Evolutionary conservation across 495 filamentous ascomycete genomes (phyloP), one percentile per base, ranked within the genome.

Genomic region (Penicillium taxi): DNA sequence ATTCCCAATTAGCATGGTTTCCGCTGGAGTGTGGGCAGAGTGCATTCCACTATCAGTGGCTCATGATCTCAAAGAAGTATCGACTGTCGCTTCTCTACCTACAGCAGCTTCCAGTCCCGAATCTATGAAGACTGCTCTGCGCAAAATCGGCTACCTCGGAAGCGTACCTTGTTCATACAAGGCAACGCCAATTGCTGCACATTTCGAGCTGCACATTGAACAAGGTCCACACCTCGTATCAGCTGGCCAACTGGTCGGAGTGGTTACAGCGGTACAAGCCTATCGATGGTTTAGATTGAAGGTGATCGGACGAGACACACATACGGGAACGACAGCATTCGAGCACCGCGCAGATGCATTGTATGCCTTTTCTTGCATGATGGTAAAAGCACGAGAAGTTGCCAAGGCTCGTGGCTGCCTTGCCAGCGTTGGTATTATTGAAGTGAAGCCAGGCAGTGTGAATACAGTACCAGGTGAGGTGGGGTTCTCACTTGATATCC

Each of bases 151-250:
- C 8, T 88, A 85, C 41, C 61, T 86, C 2, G 84, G 83, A 23
- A 42, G 48, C 0, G 57, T 68, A 1, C 69, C 73, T 5, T 73
- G 74, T 11, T 77, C 69, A 30, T 69, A 81, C 52, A 64, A 72
- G 41, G 57, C 69, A 30, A 78, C 73, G 9, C 82, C 81, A 0
- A 77, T 89, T 64, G 85, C 75, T 12, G 84, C 84, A 1, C 83
- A 88, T 53, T 89, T 89, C 56, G 84, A 91, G 52, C 63, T 88
- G 3, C 84, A 89, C 48, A 88, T 90, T 37, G 84, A 90, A 50
- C 84, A 90, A 58, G 83, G 82, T 0, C 82, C 82, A 11, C 74
- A 81, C 26, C 69, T 90, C 2, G 73, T 85, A 35, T 59, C 64
- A 2, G 67, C 73, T 15, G 58, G 65, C 13, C 68, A 78, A 45